Base-by-base conservation (phyloP, 306 rosid species). In the Vachellia collinsii region DNA sequence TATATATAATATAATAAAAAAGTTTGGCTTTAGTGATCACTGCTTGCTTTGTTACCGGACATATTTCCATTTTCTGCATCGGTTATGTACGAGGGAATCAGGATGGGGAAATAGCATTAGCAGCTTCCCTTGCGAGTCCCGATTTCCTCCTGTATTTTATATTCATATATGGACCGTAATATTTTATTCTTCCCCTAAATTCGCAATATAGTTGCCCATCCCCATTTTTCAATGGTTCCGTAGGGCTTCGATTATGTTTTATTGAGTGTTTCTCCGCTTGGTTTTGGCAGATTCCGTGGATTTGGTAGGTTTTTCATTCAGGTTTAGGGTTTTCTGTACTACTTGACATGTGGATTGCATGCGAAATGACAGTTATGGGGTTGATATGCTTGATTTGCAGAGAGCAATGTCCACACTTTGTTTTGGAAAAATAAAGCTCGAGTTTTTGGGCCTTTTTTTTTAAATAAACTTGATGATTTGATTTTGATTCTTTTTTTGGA, bases 141-240 rank as follows among this genome's bases (percentile, higher is more conserved):
- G 12, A 23, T 58, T 23, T 36, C 47, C 47, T 36, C 2, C 25
- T 17, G 38, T 67, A 20, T 67, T 11, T 72, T 69, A 3, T 72
- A 76, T 42, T 50, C 89, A 83, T 89, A 83, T 78, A 80, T 88
- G 91, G 46, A 77, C 82, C 87, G 84, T 76, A 72, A 75, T 19
- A 25, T 46, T 76, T 37, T 74, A 80, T 82, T 74, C 85, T 88
- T 87, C 25, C 17, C 86, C 86, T 85, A 86, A 92, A 88, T 88
- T 91, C 93, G 87, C 85, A 86, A 85, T 80, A 85, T 90, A 87
- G 77, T 85, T 74, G 84, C n/a, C 82, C 61, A 80, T 85, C 90
- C 88, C 90, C 92, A 84, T 84, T 90, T 85, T 91, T 84, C 92
- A 86, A 87, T 80, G 70, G 70, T 65, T 82, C 79, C 58, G 76